Evolutionary conservation across 192 early-diverging fungal genomes (phyloP).

Genomic region (Podila epicladia): DNA sequence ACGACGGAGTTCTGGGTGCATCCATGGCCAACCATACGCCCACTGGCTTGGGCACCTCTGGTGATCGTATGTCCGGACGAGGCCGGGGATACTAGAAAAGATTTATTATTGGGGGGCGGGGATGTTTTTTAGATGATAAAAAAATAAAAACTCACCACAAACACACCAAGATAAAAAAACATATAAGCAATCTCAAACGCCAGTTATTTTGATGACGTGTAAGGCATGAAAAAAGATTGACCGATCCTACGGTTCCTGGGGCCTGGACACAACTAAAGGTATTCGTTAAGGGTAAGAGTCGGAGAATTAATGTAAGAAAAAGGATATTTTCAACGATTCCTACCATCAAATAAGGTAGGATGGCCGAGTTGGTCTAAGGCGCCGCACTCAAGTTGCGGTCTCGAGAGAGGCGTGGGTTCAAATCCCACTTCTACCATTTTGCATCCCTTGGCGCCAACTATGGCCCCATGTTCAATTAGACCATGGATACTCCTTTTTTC

Average conservation of each 20-base stretch:
- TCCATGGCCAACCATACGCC: constrained; percentile 45
- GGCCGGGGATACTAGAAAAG: background rate
- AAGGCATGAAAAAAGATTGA: too few relatives aligned
- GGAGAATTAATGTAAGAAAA: too few relatives aligned
- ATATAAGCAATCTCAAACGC: too few relatives aligned
- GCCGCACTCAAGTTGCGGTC: constrained; percentile 84
- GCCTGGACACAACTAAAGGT: too few relatives aligned
- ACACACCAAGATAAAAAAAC: too few relatives aligned
- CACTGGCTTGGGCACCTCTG: constrained; percentile 24
- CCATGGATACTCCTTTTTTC: too few relatives aligned
- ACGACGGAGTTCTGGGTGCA: constrained; percentile 75
- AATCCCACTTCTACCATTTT: constrained; percentile 69
- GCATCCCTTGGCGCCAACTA: background rate
- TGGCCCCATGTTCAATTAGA: too few relatives aligned
- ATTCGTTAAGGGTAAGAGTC: too few relatives aligned
- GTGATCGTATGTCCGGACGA: constrained; percentile 7
- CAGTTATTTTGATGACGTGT: too few relatives aligned
- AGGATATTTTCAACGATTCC: too few relatives aligned
- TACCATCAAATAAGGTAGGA: constrained; percentile 21
- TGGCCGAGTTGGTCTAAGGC: constrained; percentile 74
- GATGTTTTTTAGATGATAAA: background rate
- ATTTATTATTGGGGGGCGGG: background rate
- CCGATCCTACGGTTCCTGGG: too few relatives aligned
- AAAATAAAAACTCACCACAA: background rate
- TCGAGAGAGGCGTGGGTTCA: constrained; percentile 83